Evolutionary conservation across 768 basidiomycete species (phyloP), one percentile per base, ranked within the genome.

Genomic region (Leucocoprinus birnbaumii): DNA sequence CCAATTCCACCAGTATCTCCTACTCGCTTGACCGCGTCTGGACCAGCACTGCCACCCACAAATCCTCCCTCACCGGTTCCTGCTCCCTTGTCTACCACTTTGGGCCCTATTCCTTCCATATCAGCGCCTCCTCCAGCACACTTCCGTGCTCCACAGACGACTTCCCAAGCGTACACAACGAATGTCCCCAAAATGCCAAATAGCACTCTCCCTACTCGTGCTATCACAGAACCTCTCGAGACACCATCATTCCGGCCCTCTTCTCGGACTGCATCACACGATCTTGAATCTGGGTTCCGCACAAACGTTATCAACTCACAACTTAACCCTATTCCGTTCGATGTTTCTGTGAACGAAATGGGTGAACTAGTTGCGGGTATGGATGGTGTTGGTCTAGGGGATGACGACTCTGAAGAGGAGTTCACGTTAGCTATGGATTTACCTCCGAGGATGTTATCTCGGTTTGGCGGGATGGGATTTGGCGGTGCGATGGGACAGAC

Each of bases 341-440:
- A 63, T 1, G 46, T 62, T 27, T 38, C 56, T 13, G 60, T 52
- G 10, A 58, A 56, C 31, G 59, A 55, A 35, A 59, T 55, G 53
- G 57, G 58, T n/a, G 58, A 59, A 24, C 52, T 48, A 35, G 62
- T 63, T 24, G 37, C 59, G 38, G 57, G 54, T 14, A 56, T 38
- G 34, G 48, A 37, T 55, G 58, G 9, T 54, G 58, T 47, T 48
- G 34, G 44, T 22, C 7, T 53, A 44, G 44, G 21, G 21, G 64
- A 59, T 44, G 64, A 53, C 42, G 51, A 60, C 16, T n/a, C n/a
- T n/a, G 65, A 65, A n/a, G 71, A 73, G 25, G 76, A 78, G 60
- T 75, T 78, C 51, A 77, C 74, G 13, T 63, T 78, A n/a, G 65
- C 73, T 2, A 78, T 78, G 76, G 75, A 76, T 58, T 52, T 76